phyloP scores from a whole-genome alignment of 148 eudicot species.

The Camellia japonica region DNA sequence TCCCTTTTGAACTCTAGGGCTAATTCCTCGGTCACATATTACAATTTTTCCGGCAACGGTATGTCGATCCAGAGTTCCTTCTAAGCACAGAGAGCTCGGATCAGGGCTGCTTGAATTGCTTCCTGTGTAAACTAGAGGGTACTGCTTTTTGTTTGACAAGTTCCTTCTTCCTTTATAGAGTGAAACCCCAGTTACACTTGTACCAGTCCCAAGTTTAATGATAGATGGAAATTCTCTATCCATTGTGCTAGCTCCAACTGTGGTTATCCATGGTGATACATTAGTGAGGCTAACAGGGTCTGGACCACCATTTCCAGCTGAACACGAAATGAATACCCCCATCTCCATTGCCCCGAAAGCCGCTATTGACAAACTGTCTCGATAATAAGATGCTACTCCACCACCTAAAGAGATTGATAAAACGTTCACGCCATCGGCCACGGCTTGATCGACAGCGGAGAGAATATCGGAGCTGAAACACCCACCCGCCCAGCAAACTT shows the following conservation, averaged over 20 bases:
- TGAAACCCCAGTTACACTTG: slow-evolving; percentile 49
- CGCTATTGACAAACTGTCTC: slow-evolving; percentile 69
- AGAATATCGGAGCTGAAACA: slow-evolving; percentile 96
- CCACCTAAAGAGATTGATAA: slow-evolving; percentile 88
- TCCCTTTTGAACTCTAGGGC: slow-evolving; percentile 87
- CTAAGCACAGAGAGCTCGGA: slow-evolving; percentile 71
- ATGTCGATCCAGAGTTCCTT: slow-evolving; percentile 64
- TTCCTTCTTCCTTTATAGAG: slow-evolving; percentile 59
- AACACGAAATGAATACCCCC: slow-evolving; percentile 82
- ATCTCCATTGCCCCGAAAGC: slow-evolving; percentile 87
- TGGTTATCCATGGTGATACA: slow-evolving; percentile 90
- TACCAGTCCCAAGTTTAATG: slow-evolving; percentile 63
- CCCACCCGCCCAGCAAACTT: slow-evolving; percentile 89
- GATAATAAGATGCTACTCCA: slow-evolving; percentile 69
- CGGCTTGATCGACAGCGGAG: slow-evolving; percentile 79
- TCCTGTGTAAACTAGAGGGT: slow-evolving; percentile 66
- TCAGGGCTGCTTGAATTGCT: slow-evolving; percentile 49
- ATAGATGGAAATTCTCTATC: slow-evolving; percentile 76
- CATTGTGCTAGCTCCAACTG: slow-evolving; percentile 91
- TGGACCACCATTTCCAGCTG: slow-evolving; percentile 91
- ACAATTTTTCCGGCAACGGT: slow-evolving; percentile 71
- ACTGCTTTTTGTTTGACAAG: slow-evolving; percentile 35
- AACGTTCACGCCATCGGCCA: slow-evolving; percentile 77
- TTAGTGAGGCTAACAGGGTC: slow-evolving; percentile 77
- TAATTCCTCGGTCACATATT: slow-evolving; percentile 84